Percentiles rank a stretch among this genome's conserved stretches.
Evolutionary conservation across 1,139 yeast species (phyloP).

Genomic region (Ashbya aceris): DNA sequence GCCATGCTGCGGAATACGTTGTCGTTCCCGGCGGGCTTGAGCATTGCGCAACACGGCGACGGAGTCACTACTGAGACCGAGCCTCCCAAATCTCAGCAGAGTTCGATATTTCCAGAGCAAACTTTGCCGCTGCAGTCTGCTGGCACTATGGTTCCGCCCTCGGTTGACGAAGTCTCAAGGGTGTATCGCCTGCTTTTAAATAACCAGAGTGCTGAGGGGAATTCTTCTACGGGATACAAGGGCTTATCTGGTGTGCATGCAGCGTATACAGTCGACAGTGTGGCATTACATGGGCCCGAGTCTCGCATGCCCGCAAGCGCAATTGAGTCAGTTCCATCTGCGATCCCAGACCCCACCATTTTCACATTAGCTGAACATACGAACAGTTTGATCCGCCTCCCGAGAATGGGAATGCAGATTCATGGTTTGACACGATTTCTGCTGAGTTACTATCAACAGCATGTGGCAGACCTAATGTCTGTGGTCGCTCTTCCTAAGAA

Average conservation of each 20-base stretch:
- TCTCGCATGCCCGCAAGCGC: constrained; percentile 33
- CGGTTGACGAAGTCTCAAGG: no score
- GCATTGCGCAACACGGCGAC: background rate
- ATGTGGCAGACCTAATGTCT: constrained; percentile 82
- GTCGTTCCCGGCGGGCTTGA: background rate
- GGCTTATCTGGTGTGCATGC: no score
- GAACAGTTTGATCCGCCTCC: constrained; percentile 43
- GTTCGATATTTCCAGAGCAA: background rate
- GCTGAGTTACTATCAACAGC: constrained; percentile 63
- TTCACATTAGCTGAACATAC: constrained; percentile 39
- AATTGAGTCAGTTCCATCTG: constrained; percentile 24
- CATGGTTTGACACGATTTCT: constrained; percentile 62
- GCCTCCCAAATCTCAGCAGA: background rate
- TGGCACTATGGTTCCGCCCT: no score
- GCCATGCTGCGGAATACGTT: constrained; percentile 56
- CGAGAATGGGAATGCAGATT: constrained; percentile 52
- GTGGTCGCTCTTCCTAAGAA: constrained; percentile 73
- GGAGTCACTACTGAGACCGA: background rate
- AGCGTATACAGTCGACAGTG: background rate
- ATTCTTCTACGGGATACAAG: no score
- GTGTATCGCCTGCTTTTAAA: no score
- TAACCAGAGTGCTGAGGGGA: no score
- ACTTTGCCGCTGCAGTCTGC: no score
- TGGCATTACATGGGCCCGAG: constrained; percentile 11
- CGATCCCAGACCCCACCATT: constrained; percentile 15